Base-by-base conservation (phyloP, 192 early-diverging fungal genomes). In the Backusella westeae region DNA sequence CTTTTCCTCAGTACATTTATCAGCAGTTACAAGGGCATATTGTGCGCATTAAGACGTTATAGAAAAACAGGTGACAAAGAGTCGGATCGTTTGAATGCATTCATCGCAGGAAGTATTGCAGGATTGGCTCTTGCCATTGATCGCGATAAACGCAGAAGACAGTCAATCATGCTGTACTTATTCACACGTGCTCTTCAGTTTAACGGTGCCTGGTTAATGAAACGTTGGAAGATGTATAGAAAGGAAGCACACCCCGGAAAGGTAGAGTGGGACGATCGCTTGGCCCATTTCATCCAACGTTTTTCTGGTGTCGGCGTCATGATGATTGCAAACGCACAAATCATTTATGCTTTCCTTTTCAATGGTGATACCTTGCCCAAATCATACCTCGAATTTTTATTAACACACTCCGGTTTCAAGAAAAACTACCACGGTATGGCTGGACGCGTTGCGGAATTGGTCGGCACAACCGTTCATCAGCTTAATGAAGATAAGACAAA, bases 131-230 rank as follows among this genome's bases (percentile, higher is more conserved):
- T 90, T 34, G 77, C 85, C 26, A 77, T 93, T 17, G 92, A 93
- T 75, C 87, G 85, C 35, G 89, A 85, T 82, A 75, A 81, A 36
- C 84, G 83, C 36, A 84, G 91, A 23, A 81, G 92, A 29, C 85
- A 83, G 39, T 89, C 92, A 1, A 87, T 93, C 53, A 87, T 90
- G 6, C 76, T 93, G 68, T 92, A 92, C 39, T 70, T 92, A 46
- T 82, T 89, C 34, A 90, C 92, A 8, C 84, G 92, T 38, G 87
- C 88, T 3, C 39, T 89, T 39, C 91, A 93, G 69, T 91, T 91
- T 70, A 86, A 86, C 44, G 81, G 82, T 3, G 85, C 89, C 41
- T 91, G 90, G 87, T 67, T 86, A 29, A 88, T 93, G 85, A 85
- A 89, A 41, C 83, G 85, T 26, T 91, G 87, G 89, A 81, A 81